Conservation (phyloP, 768 basidiomycete species). For the Daedaleopsis sinensis region DNA sequence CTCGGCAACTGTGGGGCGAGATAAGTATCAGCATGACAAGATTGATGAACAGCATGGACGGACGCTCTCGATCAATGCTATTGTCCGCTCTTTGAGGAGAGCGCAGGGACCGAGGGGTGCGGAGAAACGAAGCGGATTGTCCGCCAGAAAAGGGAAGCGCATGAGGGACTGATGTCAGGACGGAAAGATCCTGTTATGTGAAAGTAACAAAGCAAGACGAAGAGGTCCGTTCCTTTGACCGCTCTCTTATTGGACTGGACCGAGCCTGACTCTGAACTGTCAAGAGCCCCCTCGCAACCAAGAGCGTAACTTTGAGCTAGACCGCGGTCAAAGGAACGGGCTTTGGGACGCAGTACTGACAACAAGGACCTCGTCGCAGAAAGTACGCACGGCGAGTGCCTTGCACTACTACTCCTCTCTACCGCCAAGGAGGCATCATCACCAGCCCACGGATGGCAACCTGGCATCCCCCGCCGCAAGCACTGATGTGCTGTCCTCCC, state of each 20-base stretch:
- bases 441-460: background rate
- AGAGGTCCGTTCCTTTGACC: background rate
- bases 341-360: background rate
- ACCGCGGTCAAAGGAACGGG: background rate
- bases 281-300: background rate
- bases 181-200: constrained; percentile 3
- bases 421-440: background rate
- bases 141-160: constrained; percentile 11
- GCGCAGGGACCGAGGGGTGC: constrained; percentile 12
- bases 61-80: constrained; percentile 14
- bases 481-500: background rate
- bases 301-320: background rate
- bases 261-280: background rate
- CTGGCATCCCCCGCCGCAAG: background rate
- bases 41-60: constrained; percentile 12
- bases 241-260: background rate
- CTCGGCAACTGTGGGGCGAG: constrained; percentile 16
- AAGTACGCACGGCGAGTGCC: background rate
- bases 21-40: constrained; percentile 6
- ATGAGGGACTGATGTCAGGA: background rate
- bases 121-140: constrained; percentile 8
- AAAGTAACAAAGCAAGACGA: constrained; percentile 5
- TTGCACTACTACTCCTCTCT: background rate
- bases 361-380: background rate
- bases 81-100: constrained; percentile 14